These are phyloP conservation scores for Breynia disticha DNA, from an alignment of 441 rosid species.

Conservation along the genomic window DNA sequence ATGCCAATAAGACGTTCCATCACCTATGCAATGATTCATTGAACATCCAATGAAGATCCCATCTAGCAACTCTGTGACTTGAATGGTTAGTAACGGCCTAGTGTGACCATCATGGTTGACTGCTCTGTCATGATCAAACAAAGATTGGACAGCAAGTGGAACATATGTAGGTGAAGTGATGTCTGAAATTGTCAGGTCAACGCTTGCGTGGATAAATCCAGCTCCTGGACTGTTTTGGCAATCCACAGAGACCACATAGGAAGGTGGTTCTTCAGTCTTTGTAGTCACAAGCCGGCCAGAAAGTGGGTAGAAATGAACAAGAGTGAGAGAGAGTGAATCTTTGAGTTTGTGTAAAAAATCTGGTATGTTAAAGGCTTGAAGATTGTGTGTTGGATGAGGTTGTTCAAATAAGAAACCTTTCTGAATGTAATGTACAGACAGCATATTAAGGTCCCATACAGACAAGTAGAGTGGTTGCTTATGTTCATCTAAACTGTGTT, in stretches of 20 bases:
- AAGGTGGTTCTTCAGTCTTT: conserved; percentile 20
- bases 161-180: conserved; percentile 40
- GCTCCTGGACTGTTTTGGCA: conserved; percentile 56
- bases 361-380: conserved; percentile 18
- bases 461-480: conserved; percentile 38
- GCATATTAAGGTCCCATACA: conserved; percentile 55
- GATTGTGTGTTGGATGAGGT: conserved; percentile 15
- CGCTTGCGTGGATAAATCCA: conserved; percentile 38
- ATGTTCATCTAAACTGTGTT: conserved; percentile 21
- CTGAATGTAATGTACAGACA: conserved; percentile 56
- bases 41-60: conserved; percentile 72
- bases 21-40: conserved; percentile 47
- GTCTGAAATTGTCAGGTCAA: conserved; percentile 32
- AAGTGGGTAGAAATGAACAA: conserved; percentile 65
- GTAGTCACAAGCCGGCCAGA: conserved; percentile 43
- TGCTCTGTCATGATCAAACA: conserved; percentile 55
- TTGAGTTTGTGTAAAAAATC: conserved; percentile 30
- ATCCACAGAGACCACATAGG: conserved; percentile 39
- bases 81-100: conserved; percentile 35
- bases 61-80: conserved; percentile 53
- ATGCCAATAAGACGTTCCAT: conserved; percentile 60
- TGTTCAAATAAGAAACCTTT: conserved; percentile 56
- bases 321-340: conserved; percentile 43
- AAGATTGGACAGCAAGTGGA: conserved; percentile 43
- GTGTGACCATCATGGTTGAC: conserved; percentile 53